Percentiles rank a stretch among this genome's conserved stretches.
phyloP scores from a whole-genome alignment of 345 rosid genomes.

The Noccaea bulbosa region DNA sequence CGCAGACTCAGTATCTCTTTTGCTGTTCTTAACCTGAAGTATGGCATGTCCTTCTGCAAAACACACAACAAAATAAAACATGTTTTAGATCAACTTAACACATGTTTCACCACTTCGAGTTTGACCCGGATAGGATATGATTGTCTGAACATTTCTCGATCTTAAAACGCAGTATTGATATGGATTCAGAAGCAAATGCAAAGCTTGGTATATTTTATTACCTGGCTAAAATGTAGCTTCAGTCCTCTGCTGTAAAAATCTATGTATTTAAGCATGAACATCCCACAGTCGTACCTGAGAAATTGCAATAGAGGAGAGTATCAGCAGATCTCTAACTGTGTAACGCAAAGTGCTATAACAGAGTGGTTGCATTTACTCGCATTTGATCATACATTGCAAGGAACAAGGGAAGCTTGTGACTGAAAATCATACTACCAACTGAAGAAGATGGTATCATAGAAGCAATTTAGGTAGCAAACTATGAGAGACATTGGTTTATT shows the following conservation, averaged over 20 bases:
- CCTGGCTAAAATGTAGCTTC: constrained; percentile 82
- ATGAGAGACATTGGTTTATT: not conserved
- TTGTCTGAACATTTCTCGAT: too few species aligned
- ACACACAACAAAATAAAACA: not conserved
- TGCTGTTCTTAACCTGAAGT: constrained; percentile 85
- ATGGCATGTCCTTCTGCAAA: constrained; percentile 78
- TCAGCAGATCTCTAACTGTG: not conserved
- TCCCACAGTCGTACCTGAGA: constrained; percentile 84
- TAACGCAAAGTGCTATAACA: constrained; percentile 7
- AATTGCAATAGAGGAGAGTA: not conserved
- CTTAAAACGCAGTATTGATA: not conserved
- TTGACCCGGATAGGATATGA: too few species aligned
- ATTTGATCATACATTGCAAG: not conserved
- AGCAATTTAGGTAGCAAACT: not conserved
- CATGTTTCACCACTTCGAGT: constrained; percentile 4
- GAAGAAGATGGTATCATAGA: not conserved
- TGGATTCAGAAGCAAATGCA: not conserved
- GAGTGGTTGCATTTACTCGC: not conserved
- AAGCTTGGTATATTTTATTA: constrained; percentile 20
- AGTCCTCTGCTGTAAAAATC: constrained; percentile 88
- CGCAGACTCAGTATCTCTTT: constrained; percentile 79
- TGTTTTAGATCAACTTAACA: not conserved
- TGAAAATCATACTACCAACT: not conserved
- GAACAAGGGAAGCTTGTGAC: not conserved
- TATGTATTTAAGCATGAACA: constrained; percentile 92